phyloP scores from a whole-genome alignment of 805 yeast genomes.

The Candida parachauliodes region DNA sequence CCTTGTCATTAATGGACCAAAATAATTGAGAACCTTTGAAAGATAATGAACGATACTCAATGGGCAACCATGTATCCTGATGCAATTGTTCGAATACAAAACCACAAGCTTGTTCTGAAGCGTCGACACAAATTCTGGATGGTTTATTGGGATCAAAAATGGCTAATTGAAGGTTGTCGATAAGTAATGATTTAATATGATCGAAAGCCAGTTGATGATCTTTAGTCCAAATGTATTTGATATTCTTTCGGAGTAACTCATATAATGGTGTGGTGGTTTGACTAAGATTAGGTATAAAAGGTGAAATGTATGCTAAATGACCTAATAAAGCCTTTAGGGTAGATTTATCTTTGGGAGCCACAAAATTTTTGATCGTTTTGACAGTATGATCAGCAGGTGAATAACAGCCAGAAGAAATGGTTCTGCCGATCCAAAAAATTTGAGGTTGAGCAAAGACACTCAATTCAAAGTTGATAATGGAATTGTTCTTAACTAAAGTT shows the following conservation, averaged over 20 bases:
- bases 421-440: neutral
- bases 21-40: neutral
- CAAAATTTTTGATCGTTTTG: neutral
- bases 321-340: neutral
- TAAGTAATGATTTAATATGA: neutral
- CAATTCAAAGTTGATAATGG: neutral
- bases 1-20: neutral
- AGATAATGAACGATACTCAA: neutral
- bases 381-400: neutral
- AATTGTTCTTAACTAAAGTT: neutral
- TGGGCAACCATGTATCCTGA: neutral
- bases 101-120: constrained; percentile 1
- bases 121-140: constrained; percentile 1
- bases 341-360: neutral
- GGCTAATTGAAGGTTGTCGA: neutral
- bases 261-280: neutral
- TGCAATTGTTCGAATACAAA: constrained; percentile 3
- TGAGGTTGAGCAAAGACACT: neutral
- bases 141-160: neutral
- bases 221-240: neutral
- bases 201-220: neutral
- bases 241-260: neutral
- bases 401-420: neutral
- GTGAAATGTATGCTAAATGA: neutral
- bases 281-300: neutral